phyloP scores from a whole-genome alignment of 2,329 filamentous ascomycete genomes.

The Pyricularia pennisetigena region DNA sequence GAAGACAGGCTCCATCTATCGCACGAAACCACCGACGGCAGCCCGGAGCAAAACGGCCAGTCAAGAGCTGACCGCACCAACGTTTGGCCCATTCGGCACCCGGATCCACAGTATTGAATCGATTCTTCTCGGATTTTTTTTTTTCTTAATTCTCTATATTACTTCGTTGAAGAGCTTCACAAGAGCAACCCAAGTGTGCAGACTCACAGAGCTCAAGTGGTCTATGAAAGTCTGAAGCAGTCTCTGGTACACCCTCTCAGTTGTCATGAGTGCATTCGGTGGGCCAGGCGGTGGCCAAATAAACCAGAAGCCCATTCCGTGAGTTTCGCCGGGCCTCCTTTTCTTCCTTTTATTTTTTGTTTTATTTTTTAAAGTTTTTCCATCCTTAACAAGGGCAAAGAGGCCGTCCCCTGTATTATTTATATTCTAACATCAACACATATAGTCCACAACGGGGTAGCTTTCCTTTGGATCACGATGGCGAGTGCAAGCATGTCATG shows the following conservation, averaged over 20 bases:
- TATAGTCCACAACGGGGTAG: constrained; percentile 78
- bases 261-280: constrained; percentile 16
- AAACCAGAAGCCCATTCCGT: constrained; percentile 22
- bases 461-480: constrained; percentile 94
- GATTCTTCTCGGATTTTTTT: background rate
- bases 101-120: background rate
- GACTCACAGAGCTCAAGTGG: background rate
- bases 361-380: too few relatives aligned
- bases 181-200: background rate
- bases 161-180: background rate
- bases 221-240: background rate
- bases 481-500: constrained; percentile 91
- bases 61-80: background rate
- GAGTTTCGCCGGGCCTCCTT: constrained; percentile 8
- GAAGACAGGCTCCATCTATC: background rate
- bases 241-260: background rate
- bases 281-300: constrained; percentile 15
- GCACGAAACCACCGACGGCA: background rate
- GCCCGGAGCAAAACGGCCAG: background rate
- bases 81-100: background rate
- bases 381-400: constrained; percentile 1
- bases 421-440: background rate
- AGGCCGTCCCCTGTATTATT: background rate
- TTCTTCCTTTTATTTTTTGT: background rate
- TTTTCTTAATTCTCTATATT: background rate